Base-by-base conservation (phyloP, 164 flowering plant species). In the Cinnamomum chago region DNA sequence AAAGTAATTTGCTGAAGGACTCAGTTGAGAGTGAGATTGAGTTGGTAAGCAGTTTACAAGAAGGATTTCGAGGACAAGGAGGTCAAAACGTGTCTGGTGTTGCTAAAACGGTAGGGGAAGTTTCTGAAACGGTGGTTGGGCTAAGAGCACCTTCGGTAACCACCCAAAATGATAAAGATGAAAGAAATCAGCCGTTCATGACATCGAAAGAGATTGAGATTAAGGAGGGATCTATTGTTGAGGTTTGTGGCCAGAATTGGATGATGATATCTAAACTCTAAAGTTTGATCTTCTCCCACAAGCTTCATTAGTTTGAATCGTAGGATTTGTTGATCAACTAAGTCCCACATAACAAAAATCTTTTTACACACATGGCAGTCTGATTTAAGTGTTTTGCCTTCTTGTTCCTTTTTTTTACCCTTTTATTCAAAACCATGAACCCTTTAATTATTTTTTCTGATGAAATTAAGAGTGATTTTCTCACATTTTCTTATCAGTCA, bases 201-300 rank as follows among this genome's bases (percentile, higher is more conserved):
- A 35, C 75, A 51, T 65, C 68, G 15, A 72, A 76, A 55, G 89
- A 79, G 52, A 81, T 78, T 51, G 33, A 47, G 75, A 87, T 93
- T 64, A 79, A 78, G 75, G 96, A 90, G 82, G 95, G 93, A 66
- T 89, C 91, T 47, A 67, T 65, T 78, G 96, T 95, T n/a, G 99
- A 95, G 97, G 99, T 93, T 18, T 75, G 86, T 78, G 33, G 73
- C 12, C 13, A 24, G 27, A 18, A 20, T 35, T 75, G 30, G 3
- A 17, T 68, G 24, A 67, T 14, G 20, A 25, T 64, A 13, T 13
- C 25, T 23, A 64, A 64, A 64, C 13, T 7, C 27, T 62, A 62
- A 28, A 52, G 27, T 22, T 20, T 33, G 10, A n/a, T 55, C 25
- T 58, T 74, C 30, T 47, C 33, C 3, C 62, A 23, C 67, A 23